These are phyloP conservation scores for Eucalyptus erythrocorys DNA, from an alignment of 345 rosid genomes.

Conservation along the genomic window DNA sequence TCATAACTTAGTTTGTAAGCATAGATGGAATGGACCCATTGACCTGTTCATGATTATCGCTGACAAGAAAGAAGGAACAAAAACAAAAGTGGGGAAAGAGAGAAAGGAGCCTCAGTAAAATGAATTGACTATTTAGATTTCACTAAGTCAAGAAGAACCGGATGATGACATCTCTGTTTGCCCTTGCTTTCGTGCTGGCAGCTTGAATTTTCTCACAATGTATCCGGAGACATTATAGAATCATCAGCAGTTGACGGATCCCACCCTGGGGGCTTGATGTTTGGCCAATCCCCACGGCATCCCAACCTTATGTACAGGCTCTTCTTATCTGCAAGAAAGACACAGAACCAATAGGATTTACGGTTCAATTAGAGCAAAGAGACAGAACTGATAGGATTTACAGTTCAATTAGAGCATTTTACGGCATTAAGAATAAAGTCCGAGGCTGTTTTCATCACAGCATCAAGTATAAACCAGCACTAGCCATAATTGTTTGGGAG, in stretches of 20 bases:
- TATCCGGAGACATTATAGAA: not conserved
- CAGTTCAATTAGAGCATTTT: too few species aligned
- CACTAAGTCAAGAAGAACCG: not conserved
- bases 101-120: not conserved
- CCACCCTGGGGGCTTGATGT: constrained; percentile 79
- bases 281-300: constrained; percentile 84
- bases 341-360: not conserved
- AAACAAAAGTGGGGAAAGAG: not conserved
- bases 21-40: not conserved
- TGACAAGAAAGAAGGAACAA: not conserved
- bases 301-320: constrained; percentile 80
- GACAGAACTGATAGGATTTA: not conserved
- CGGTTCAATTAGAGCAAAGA: not conserved
- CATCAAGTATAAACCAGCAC: not conserved
- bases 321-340: constrained; percentile 52
- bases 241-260: constrained; percentile 36
- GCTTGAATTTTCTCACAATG: not conserved
- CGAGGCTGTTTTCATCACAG: not conserved
- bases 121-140: not conserved
- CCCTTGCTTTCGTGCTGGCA: not conserved
- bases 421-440: not conserved
- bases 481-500: not conserved
- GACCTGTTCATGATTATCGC: not conserved
- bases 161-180: not conserved
- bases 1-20: not conserved